Conservation (phyloP, 2,329 filamentous ascomycete species). For the Alternaria arbusti region DNA sequence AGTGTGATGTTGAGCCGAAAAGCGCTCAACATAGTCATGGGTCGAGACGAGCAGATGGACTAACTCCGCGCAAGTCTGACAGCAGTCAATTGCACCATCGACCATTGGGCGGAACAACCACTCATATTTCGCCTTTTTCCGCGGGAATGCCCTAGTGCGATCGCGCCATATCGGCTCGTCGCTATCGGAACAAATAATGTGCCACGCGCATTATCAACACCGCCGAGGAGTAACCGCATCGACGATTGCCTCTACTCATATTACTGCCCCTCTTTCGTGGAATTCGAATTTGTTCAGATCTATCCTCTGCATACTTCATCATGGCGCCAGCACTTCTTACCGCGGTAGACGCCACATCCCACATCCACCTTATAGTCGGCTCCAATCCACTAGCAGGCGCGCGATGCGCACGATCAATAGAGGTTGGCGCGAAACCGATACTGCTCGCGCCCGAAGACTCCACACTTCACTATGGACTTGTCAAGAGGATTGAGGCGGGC, state of each 20-base stretch:
- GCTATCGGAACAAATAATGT: slow-evolving; percentile 43
- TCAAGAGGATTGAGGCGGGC: slow-evolving; percentile 70
- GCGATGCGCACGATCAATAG: slow-evolving; percentile 78
- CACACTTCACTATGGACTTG: slow-evolving; percentile 65
- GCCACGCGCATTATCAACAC: slow-evolving; percentile 20
- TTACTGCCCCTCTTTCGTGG: slow-evolving; percentile 3
- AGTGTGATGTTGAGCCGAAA: slow-evolving; percentile 72
- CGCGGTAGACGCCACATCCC: slow-evolving; percentile 71
- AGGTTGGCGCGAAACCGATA: slow-evolving; percentile 80
- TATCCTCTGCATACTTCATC: slow-evolving; percentile 1
- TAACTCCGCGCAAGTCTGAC: slow-evolving; percentile 22
- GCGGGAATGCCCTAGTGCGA: slow-evolving; percentile 24
- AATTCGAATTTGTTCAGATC: not conserved
- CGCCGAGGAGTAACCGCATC: slow-evolving; percentile 15
- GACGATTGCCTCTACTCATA: slow-evolving; percentile 14
- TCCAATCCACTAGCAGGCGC: slow-evolving; percentile 86
- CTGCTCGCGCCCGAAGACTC: slow-evolving; percentile 74
- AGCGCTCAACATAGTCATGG: slow-evolving; percentile 81
- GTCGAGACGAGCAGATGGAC: slow-evolving; percentile 56
- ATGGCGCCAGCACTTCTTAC: slow-evolving; percentile 70
- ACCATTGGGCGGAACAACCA: slow-evolving; percentile 13
- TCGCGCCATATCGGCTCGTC: slow-evolving; percentile 35
- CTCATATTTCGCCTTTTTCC: slow-evolving; percentile 22
- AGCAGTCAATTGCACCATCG: slow-evolving; percentile 14
- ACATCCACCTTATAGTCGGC: slow-evolving; percentile 85